These are phyloP conservation scores for Paecilomyces formosus DNA, from an alignment of 2,329 filamentous ascomycete species.

Conservation along the genomic window DNA sequence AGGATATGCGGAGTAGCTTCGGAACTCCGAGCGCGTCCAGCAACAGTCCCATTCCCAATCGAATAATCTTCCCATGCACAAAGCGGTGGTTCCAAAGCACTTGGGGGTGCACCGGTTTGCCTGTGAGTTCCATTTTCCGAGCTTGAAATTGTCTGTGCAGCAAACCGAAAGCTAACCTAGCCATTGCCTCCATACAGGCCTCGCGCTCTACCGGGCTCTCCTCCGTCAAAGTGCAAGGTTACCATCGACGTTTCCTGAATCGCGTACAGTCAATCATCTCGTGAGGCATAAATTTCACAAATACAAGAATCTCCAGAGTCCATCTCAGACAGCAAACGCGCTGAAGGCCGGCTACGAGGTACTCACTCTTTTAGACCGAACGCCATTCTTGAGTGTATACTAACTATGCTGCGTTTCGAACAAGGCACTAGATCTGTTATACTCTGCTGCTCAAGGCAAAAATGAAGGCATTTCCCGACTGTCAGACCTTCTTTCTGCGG, in stretches of 20 bases:
- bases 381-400: background rate
- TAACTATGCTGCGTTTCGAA: background rate
- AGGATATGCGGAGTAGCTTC: background rate
- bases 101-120: conserved; percentile 38
- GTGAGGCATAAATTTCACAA: conserved; percentile 30
- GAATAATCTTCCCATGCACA: conserved; percentile 26
- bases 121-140: conserved; percentile 22
- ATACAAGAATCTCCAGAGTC: conserved; percentile 32
- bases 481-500: conserved; percentile 17
- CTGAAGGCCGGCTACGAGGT: conserved; percentile 37
- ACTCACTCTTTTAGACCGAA: conserved; percentile 1
- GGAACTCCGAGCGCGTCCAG: background rate
- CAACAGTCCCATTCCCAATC: background rate
- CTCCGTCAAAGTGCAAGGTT: conserved; percentile 33
- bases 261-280: conserved; percentile 17
- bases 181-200: conserved; percentile 19
- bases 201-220: conserved; percentile 39
- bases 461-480: conserved; percentile 16
- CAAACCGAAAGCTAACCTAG: conserved; percentile 1
- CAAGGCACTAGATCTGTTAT: conserved; percentile 32
- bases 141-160: background rate
- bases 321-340: conserved; percentile 29
- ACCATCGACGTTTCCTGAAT: conserved; percentile 14
- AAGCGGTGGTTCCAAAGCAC: conserved; percentile 21
- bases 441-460: conserved; percentile 23